phyloP scores from a whole-genome alignment of 2,329 filamentous ascomycete species.

The Aschersonia sp. region DNA sequence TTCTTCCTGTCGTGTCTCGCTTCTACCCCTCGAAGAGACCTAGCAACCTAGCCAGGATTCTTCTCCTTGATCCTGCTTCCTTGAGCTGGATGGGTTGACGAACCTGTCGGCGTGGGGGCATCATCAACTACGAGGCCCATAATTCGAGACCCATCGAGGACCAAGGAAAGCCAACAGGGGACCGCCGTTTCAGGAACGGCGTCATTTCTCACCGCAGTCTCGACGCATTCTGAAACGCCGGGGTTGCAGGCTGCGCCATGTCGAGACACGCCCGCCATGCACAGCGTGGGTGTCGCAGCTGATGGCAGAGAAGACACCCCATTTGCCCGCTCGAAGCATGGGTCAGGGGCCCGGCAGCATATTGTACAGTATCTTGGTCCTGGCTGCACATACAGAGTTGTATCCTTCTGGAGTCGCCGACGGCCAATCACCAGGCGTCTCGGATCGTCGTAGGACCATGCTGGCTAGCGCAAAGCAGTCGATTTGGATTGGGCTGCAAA shows the following conservation, averaged over 20 bases:
- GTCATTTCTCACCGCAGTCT: slow-evolving; percentile 13
- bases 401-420: slow-evolving; percentile 6
- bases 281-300: neutral
- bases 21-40: slow-evolving; percentile 1
- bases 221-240: slow-evolving; percentile 14
- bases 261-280: slow-evolving; percentile 3
- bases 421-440: slow-evolving; percentile 5
- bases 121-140: slow-evolving; percentile 1
- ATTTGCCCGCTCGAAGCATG: neutral
- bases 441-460: slow-evolving; percentile 6
- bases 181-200: slow-evolving; percentile 14
- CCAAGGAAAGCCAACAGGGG: slow-evolving; percentile 1
- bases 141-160: neutral
- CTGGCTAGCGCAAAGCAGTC: neutral
- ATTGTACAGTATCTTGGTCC: neutral
- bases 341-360: neutral
- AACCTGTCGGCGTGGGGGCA: slow-evolving; percentile 1
- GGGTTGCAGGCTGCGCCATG: slow-evolving; percentile 4
- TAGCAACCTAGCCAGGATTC: neutral
- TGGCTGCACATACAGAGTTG: neutral
- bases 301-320: neutral
- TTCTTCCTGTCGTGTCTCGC: neutral
- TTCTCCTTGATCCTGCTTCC: neutral
- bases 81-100: neutral
- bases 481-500: slow-evolving; percentile 2